These are phyloP conservation scores for Barnettozyma wickerhamii DNA, from an alignment of 805 yeast genomes.

Conservation along the genomic window DNA sequence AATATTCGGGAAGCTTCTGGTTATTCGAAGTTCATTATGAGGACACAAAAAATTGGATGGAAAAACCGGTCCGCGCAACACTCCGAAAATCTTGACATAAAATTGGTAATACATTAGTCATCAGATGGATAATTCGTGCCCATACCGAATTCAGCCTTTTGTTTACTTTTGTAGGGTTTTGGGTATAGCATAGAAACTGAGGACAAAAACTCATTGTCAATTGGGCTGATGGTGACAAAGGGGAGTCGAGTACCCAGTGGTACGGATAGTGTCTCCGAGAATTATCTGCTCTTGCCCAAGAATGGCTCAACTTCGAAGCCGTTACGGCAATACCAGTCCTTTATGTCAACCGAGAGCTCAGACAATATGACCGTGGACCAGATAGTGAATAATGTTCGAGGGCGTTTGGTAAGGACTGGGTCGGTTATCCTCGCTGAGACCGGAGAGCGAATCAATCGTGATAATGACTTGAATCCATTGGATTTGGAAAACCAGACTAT, in stretches of 20 bases:
- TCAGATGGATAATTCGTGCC: too few relatives aligned
- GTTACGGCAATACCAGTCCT: constrained; percentile 18
- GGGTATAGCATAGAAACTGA: too few relatives aligned
- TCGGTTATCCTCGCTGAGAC: constrained; percentile 44
- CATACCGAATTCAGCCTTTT: not conserved
- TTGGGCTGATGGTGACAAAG: too few relatives aligned
- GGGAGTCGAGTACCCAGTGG: too few relatives aligned
- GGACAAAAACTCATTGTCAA: too few relatives aligned
- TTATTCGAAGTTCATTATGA: too few relatives aligned
- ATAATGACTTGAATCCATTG: not conserved
- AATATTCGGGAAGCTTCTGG: too few relatives aligned
- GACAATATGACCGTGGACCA: constrained; percentile 13
- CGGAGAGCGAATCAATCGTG: constrained; percentile 31
- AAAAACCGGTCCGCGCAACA: not conserved
- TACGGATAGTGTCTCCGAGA: too few relatives aligned
- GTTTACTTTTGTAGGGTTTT: too few relatives aligned
- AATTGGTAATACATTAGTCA: too few relatives aligned
- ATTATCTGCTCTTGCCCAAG: constrained; percentile 7
- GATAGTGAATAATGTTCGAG: constrained; percentile 12
- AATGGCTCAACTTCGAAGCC: not conserved
- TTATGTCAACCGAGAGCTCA: constrained; percentile 20
- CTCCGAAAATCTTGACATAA: too few relatives aligned
- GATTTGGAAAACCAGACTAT: constrained; percentile 14
- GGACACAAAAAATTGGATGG: too few relatives aligned
- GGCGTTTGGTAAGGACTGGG: constrained; percentile 22